Conservation (phyloP, 2,329 filamentous ascomycete genomes). For the Orbilia javanica region DNA sequence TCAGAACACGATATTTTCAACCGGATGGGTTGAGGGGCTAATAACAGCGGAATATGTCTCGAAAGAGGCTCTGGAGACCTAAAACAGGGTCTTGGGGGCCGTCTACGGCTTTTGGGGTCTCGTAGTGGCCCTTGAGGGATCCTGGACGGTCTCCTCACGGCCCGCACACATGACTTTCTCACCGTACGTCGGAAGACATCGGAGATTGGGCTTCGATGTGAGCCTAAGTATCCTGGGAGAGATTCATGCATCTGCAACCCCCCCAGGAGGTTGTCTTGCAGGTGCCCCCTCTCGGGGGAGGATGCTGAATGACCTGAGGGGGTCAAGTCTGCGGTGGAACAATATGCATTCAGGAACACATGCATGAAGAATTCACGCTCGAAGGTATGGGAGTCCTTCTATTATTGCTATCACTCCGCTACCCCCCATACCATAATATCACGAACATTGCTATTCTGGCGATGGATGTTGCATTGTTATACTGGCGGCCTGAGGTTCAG, state of each 20-base stretch:
- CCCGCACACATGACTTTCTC: neutral
- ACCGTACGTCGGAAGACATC: neutral
- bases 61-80: constrained; percentile 5
- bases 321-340: constrained; percentile 1
- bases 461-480: neutral
- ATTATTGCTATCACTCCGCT: neutral
- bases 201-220: neutral
- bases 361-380: neutral
- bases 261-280: neutral
- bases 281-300: neutral
- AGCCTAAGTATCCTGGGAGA: constrained; percentile 3
- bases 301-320: neutral
- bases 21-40: constrained; percentile 1
- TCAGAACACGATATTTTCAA: constrained; percentile 27
- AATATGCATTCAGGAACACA: neutral
- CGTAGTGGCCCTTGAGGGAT: neutral
- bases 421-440: neutral
- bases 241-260: neutral
- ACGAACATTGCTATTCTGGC: neutral
- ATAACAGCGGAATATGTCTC: constrained; percentile 7
- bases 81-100: neutral
- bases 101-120: neutral
- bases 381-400: constrained; percentile 1
- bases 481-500: neutral
- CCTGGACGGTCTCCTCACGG: constrained; percentile 16